phyloP scores from a whole-genome alignment of 148 eudicot species.

The Rhododendron henanense region DNA sequence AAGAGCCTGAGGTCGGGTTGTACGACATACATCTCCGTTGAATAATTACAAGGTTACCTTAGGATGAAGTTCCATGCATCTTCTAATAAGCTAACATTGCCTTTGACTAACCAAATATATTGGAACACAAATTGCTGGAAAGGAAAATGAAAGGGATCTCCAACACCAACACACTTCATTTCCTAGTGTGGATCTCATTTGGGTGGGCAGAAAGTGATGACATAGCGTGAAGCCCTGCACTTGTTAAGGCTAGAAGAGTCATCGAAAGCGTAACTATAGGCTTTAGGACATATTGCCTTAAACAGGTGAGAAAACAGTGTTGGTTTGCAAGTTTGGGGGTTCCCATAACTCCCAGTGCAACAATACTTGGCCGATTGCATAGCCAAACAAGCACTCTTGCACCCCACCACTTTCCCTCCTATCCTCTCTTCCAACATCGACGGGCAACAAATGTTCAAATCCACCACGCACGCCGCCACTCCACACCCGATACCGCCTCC shows the following conservation, averaged over 20 bases:
- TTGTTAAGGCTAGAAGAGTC: constrained; percentile 74
- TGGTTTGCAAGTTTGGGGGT: constrained; percentile 76
- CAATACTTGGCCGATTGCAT: constrained; percentile 66
- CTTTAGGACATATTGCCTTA: constrained; percentile 81
- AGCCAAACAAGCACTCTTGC: constrained; percentile 89
- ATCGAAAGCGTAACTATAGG: constrained; percentile 84
- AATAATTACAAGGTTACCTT: background rate
- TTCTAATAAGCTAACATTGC: constrained; percentile 9
- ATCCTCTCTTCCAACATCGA: constrained; percentile 60
- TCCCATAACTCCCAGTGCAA: constrained; percentile 58
- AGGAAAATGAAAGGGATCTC: background rate
- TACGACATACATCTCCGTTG: background rate
- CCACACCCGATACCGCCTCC: constrained; percentile 82
- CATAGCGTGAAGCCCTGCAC: constrained; percentile 75
- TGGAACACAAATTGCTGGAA: background rate
- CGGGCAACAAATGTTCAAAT: constrained; percentile 74
- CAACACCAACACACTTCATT: background rate
- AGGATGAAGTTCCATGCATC: background rate
- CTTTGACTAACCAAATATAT: background rate
- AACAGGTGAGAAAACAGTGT: constrained; percentile 61
- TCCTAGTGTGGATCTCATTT: constrained; percentile 10
- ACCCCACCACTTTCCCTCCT: constrained; percentile 62
- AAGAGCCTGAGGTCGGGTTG: background rate
- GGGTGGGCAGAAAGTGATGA: constrained; percentile 85
- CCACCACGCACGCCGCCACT: constrained; percentile 62